Conservation (phyloP, 2,329 filamentous ascomycete genomes). For the Alternaria ethzedia region DNA sequence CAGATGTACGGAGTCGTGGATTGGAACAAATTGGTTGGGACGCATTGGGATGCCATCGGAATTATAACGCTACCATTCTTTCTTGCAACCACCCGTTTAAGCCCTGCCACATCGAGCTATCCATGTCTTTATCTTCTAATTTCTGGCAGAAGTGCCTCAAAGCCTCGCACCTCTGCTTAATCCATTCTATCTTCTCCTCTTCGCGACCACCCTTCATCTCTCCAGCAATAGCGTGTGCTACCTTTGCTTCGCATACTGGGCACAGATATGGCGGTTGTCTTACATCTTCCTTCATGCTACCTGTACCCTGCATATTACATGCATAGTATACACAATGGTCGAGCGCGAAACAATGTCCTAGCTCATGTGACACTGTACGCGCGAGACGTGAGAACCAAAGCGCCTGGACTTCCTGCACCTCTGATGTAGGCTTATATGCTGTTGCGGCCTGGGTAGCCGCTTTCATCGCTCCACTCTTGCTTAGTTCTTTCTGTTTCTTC, state of each 20-base stretch:
- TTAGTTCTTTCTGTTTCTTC: constrained; percentile 12
- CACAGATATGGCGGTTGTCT: constrained; percentile 70
- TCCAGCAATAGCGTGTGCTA: constrained; percentile 42
- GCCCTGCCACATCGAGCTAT: constrained; percentile 22
- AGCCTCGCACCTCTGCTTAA: constrained; percentile 49
- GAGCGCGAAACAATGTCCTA: constrained; percentile 71
- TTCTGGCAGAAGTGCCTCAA: constrained; percentile 53
- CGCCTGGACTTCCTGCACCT: constrained; percentile 37
- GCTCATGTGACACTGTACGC: constrained; percentile 65
- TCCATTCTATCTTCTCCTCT: constrained; percentile 17
- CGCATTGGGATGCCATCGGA: neutral
- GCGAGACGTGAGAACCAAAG: constrained; percentile 65
- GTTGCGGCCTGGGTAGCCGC: constrained; percentile 19
- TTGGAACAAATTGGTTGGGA: too few species aligned
- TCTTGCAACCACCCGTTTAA: constrained; percentile 21
- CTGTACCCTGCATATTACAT: constrained; percentile 68
- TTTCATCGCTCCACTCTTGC: constrained; percentile 19
- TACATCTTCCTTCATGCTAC: constrained; percentile 63
- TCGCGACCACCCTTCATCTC: constrained; percentile 30
- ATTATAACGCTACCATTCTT: neutral
- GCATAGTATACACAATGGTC: constrained; percentile 71
- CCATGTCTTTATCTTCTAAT: constrained; percentile 45
- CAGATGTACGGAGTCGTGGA: neutral
- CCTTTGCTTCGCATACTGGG: constrained; percentile 64
- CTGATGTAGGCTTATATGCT: constrained; percentile 7